Evolutionary conservation across 495 filamentous ascomycete species (phyloP), one percentile per base, ranked within the genome.

Genomic region (Rhizodiscina lignyota): DNA sequence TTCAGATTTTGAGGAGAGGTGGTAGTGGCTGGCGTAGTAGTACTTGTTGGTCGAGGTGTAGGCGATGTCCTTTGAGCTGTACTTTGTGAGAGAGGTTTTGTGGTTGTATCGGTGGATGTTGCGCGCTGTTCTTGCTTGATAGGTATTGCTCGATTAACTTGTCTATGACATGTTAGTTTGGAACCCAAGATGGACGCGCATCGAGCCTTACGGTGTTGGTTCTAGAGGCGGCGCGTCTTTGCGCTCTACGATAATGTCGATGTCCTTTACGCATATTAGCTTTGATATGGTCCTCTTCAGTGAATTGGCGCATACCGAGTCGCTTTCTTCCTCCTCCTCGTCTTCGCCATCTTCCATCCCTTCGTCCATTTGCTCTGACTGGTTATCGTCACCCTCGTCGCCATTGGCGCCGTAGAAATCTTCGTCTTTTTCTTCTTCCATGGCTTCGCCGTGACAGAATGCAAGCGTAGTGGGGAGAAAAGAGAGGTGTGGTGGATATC

Each of bases 221-320:
- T 83, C 74, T 28, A 80, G 64, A 39, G 77, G 77, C 8, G 72
- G 59, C 40, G 77, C 77, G 35, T 85, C 83, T 56, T 89, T 81
- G 21, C 69, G 60, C 45, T 86, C 89, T 40, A 81, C 85, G 45
- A 94, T 91, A 47, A 97, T 91, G 47, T 96, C 85, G 45, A 97
- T 79, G 41, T 96, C 89, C 71, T 94, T 32, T 26, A 6, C 21
- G 19, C 4, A 11, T 18, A 23, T 34, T 21, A 35, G 35, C n/a
- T 32, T 5, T 20, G 35, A 37, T 29, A 38, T 31, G 15, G 18
- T 10, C 18, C 21, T 30, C 23, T 34, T 32, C 23, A 17, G 21
- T 17, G 17, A 20, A 22, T 32, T 15, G 5, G 19, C 15, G 19
- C 40, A 35, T 40, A 43, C 44, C 16, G 37, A 49, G 22, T 56